phyloP scores from a whole-genome alignment of 495 filamentous ascomycete genomes.

The Tuber umbilicatum region DNA sequence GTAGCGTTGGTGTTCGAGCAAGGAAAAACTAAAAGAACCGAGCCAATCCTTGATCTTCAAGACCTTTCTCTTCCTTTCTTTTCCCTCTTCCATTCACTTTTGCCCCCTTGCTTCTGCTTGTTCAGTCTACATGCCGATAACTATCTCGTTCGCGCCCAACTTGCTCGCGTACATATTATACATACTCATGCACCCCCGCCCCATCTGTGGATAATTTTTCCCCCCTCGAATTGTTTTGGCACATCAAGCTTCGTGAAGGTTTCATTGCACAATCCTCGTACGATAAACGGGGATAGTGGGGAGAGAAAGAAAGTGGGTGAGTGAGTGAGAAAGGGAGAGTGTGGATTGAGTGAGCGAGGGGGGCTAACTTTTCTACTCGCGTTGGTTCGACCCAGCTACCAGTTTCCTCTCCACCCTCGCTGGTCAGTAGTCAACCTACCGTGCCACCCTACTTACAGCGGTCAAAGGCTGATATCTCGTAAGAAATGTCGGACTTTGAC shows the following conservation, averaged over 20 bases:
- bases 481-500: background rate
- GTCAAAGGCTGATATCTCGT: background rate
- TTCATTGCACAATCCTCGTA: background rate
- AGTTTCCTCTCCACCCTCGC: background rate
- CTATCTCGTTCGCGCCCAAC: background rate
- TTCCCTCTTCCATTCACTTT: background rate
- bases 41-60: background rate
- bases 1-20: background rate
- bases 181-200: background rate
- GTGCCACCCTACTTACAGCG: background rate
- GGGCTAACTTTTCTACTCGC: background rate
- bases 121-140: background rate
- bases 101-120: constrained; percentile 1
- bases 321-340: background rate
- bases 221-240: background rate
- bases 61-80: background rate
- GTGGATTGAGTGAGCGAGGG: background rate
- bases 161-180: background rate
- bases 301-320: background rate
- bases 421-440: background rate
- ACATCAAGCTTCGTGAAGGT: background rate
- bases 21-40: background rate
- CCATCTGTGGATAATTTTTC: background rate
- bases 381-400: background rate
- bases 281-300: background rate